Base-by-base conservation (phyloP, 495 filamentous ascomycete species). In the Clohesyomyces aquaticus region DNA sequence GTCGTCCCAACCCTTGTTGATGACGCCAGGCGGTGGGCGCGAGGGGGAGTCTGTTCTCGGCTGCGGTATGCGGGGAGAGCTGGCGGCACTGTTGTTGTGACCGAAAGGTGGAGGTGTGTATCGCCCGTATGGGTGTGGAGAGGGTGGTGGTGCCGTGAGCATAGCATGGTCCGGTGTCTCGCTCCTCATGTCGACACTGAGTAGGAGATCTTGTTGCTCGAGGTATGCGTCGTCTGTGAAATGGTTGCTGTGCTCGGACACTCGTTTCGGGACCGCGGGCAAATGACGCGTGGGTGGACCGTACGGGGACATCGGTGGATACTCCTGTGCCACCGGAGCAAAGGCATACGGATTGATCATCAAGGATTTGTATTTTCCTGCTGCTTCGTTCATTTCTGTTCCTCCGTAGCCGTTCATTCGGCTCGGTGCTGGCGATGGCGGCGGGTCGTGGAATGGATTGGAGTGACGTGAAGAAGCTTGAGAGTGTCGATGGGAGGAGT, bases 1-100 rank as follows among this genome's bases (percentile, higher is more conserved):
- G 3, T 67, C 59, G 16, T 67, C 65, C 65, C 65, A 67, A 38
- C 65, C 65, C 29, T 62, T 62, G 38, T 62, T 51, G 18, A 66
- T 32, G 1, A n/a, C n/a, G n/a, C n/a, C n/a, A n/a, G 63, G 63
- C 11, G 41, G 22, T 10, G 48, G 46, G 1, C 55, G 19, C 2
- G 35, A 49, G 21, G 54, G 48, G 12, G 48, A 52, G 16, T 16
- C 42, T 12, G 19, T 6, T 21, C 54, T 19, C 27, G 4, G n/a
- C 25, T 32, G 42, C 22, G 56, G 45, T n/a, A 35, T 18, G 47
- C 26, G 55, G 14, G 41, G n/a, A 3, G 12, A 46, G 19, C 21
- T 59, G 21, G 16, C 11, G 2, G 42, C 41, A n/a, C 22, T 57
- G 54, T 19, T 41, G 38, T 25, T n/a, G n/a, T n/a, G n/a, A n/a